Percentiles rank a stretch among this genome's conserved stretches.
These are phyloP conservation scores for Ustilago bromivora DNA, from an alignment of 1,284 basidiomycete species.

Conservation along the genomic window DNA sequence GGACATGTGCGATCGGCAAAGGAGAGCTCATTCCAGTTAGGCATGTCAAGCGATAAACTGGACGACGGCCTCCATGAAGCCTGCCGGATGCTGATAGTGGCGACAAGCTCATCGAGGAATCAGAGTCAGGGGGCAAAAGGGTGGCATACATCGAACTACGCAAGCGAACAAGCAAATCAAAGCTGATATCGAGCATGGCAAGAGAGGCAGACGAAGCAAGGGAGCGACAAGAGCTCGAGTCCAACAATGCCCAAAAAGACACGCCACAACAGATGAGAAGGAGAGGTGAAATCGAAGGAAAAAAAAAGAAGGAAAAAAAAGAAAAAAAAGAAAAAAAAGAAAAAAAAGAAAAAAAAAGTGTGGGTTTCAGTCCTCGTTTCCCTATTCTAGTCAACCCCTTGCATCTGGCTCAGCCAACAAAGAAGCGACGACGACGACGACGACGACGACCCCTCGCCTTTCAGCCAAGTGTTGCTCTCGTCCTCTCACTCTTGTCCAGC, in stretches of 20 bases:
- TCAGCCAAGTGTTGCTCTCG: not conserved
- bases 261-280: conserved; percentile 3
- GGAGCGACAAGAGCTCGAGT: conserved; percentile 1
- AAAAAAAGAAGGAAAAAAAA: not conserved
- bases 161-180: conserved; percentile 16
- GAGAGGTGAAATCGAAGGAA: not conserved
- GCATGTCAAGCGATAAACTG: not conserved
- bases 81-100: not conserved
- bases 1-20: conserved; percentile 1
- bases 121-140: conserved; percentile 6
- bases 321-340: not conserved
- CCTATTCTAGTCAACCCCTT: conserved; percentile 2
- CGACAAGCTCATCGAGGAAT: conserved; percentile 9
- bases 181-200: not conserved
- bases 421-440: not conserved
- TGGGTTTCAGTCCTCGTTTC: conserved; percentile 6
- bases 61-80: not conserved
- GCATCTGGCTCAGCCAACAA: conserved; percentile 4
- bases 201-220: not conserved
- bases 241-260: conserved; percentile 8
- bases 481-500: not conserved
- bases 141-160: conserved; percentile 10
- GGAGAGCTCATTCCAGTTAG: conserved; percentile 5
- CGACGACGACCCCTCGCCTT: not conserved
- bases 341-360: not conserved